Evolutionary conservation across 352 stramenopile genomes (phyloP), one percentile per base, ranked within the genome.

Genomic region (Globisporangium emineosum): DNA sequence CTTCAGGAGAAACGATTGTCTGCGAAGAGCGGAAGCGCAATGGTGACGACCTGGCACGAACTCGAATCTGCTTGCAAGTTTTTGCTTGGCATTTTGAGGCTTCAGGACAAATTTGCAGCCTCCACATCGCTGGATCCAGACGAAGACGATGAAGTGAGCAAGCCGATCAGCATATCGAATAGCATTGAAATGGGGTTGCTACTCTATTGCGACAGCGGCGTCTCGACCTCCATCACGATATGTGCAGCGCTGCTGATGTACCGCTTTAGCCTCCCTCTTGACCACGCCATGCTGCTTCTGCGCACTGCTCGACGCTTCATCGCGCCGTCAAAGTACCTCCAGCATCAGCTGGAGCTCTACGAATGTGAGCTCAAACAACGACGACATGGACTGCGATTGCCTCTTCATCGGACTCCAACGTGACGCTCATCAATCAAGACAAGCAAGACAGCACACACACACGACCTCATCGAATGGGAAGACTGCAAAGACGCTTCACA

Each of bases 181-280:
- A 30, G 25, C 9, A 12, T 7, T 8, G 42, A 63, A 47, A 63
- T 54, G 32, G 42, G 57, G 5, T 30, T 83, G n/a, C 30, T 82
- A 42, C 25, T 83, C 8, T 77, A 72, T 56, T 83, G 75, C 52
- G 66, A 73, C 23, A 72, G 43, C 49, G 72, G 72, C 21, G 43
- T 69, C 29, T 69, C 64, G 15, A 64, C 56, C 4, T 77, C 67
- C 23, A 62, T 78, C n/a, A 47, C 67, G 5, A 51, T 80, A 8
- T 76, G 67, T 13, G 57, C 71, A 4, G 75, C 70, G n/a, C 45
- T 83, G 61, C 57, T 83, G 12, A 75, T 80, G 72, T 65, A 51
- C 15, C 70, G 71, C 32, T 77, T 73, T 49, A 43, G 60, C n/a
- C 47, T 80, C 4, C 59, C 65, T 27, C 68, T 78, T 6, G 55